Evolutionary conservation across 306 rosid species (phyloP), one percentile per base, ranked within the genome.

Genomic region (Dicorynia guianensis): DNA sequence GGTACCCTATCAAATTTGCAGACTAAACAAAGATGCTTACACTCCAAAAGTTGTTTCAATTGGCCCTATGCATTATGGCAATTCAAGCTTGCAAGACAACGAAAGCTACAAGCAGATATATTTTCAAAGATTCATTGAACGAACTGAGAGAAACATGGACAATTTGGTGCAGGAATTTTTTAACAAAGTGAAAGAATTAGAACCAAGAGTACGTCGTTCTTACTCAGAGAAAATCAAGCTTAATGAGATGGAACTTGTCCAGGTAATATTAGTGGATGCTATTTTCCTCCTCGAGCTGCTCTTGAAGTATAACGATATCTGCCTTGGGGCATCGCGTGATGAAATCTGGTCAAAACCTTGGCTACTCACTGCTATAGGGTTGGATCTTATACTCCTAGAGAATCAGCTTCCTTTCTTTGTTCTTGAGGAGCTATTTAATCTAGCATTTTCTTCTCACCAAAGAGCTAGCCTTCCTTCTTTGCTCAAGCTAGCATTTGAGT

Each of bases 361-460:
- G 54, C 20, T 50, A 54, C 0, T 0, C 0, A 5, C 5, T 36
- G 6, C 4, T 50, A 13, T 74, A 39, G 0, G 0, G 3, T 0
- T 9, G 2, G 82, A 78, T 63, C 17, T 78, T 64, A 0, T 70
- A 4, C 35, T 63, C n/a, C 50, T 70, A 1, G 81, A 78, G 55
- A 67, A 70, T 18, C 73, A 67, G 34, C 46, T 67, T n/a, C 71
- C 53, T 2, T 65, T 66, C 25, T 47, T 14, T 30, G 7, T 66
- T 46, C 40, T 47, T 30, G 71, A 65, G 0, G 8, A 44, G 20
- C 13, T 67, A 7, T 67, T 25, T 25, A 47, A 30, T 47, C 25
- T 48, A 48, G 73, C 60, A 9, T 47, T 47, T 30, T 0, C 55
- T 8, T 19, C 39, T 19, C 11, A 1, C 15, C 13, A 10, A 19